Evolutionary conservation across 106 monocot genomes (phyloP).

Genomic region (Ottelia alismoides): DNA sequence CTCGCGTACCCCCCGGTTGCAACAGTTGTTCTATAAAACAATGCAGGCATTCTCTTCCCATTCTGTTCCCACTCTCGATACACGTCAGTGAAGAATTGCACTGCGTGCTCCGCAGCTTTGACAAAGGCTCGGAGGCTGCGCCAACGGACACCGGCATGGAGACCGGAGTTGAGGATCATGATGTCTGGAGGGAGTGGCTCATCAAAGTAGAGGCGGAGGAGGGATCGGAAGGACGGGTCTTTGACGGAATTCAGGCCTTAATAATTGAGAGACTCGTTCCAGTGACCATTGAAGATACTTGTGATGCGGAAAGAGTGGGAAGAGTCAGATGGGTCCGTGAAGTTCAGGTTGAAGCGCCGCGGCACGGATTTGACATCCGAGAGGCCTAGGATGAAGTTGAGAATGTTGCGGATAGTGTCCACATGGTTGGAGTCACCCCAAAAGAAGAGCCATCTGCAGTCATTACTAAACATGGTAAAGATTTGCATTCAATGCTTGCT

Average conservation of each 20-base stretch:
- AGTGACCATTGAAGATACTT: constrained; percentile 83
- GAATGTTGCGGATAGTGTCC: constrained; percentile 70
- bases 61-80: constrained; percentile 5
- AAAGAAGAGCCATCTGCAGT: constrained; percentile 80
- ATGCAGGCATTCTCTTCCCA: constrained; percentile 15
- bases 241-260: constrained; percentile 53
- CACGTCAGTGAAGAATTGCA: constrained; percentile 49
- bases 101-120: constrained; percentile 43
- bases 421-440: constrained; percentile 95
- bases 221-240: constrained; percentile 18
- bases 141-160: constrained; percentile 71
- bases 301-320: constrained; percentile 55
- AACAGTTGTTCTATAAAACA: constrained; percentile 69
- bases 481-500: too few relatives aligned
- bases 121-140: constrained; percentile 40
- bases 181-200: constrained; percentile 36
- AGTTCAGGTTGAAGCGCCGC: constrained; percentile 39
- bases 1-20: constrained; percentile 71
- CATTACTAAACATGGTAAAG: too few relatives aligned
- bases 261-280: constrained; percentile 55
- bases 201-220: constrained; percentile 34
- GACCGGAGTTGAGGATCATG: constrained; percentile 61
- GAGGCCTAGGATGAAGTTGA: constrained; percentile 49
- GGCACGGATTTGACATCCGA: constrained; percentile 21
- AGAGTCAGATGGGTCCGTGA: constrained; percentile 30